Conservation (phyloP, 1,284 basidiomycete species). For the Apiotrichum veenhuisii region DNA sequence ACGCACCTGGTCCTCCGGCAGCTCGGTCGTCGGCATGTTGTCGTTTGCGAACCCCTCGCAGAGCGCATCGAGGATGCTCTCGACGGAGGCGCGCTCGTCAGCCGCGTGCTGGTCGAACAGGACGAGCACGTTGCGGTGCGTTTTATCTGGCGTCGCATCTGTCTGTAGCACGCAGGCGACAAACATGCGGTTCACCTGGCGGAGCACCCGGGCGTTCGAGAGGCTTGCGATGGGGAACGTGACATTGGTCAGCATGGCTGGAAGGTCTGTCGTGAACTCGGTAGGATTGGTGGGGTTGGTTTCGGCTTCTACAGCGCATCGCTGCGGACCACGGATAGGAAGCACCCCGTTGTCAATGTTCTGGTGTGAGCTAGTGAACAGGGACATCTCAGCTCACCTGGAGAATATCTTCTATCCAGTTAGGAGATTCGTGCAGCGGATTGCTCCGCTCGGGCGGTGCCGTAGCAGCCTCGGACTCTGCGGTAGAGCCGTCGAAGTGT, state of each 20-base stretch:
- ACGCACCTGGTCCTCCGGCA: constrained; percentile 48
- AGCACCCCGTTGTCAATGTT: constrained; percentile 17
- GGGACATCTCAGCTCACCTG: not conserved
- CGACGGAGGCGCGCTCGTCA: constrained; percentile 84
- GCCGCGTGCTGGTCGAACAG: constrained; percentile 94
- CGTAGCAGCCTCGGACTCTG: not conserved
- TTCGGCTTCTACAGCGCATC: not conserved
- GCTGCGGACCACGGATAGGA: not conserved
- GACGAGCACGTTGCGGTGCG: constrained; percentile 51
- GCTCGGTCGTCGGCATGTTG: constrained; percentile 42
- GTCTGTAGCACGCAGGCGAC: constrained; percentile 67
- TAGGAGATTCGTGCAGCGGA: not conserved
- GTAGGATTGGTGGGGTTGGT: not conserved
- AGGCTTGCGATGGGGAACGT: constrained; percentile 54
- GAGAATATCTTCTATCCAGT: not conserved
- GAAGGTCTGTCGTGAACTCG: not conserved
- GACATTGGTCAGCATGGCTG: constrained; percentile 8
- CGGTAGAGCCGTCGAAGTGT: too few species aligned
- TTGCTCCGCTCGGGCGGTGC: not conserved
- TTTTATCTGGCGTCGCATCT: too few species aligned
- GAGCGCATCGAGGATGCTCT: constrained; percentile 66
- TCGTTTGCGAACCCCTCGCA: constrained; percentile 60
- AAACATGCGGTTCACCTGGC: constrained; percentile 86
- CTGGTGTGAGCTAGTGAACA: not conserved
- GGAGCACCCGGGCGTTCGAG: constrained; percentile 58